Evolutionary conservation across 2,329 filamentous ascomycete genomes (phyloP).

Genomic region (Colletotrichum sp.): DNA sequence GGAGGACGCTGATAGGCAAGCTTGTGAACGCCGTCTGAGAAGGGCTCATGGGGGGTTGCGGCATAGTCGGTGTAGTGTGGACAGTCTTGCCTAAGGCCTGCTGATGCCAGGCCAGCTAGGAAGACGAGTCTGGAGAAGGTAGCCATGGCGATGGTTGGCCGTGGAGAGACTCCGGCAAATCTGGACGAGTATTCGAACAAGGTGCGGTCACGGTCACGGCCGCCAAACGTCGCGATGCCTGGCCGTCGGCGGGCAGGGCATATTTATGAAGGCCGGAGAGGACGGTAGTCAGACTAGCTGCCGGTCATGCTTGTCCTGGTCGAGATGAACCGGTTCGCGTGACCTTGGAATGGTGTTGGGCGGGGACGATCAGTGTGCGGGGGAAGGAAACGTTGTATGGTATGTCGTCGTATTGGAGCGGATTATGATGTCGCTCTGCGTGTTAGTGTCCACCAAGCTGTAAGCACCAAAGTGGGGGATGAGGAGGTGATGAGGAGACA

Average conservation of each 20-base stretch:
- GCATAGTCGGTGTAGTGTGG: constrained; percentile 41
- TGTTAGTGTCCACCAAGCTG: neutral
- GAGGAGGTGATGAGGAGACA: neutral
- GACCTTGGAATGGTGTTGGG: neutral
- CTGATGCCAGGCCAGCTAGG: constrained; percentile 16
- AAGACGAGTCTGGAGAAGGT: neutral
- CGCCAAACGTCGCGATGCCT: neutral
- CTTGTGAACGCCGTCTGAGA: constrained; percentile 76
- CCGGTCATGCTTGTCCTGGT: neutral
- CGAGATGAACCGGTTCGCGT: constrained; percentile 5
- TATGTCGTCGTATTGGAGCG: constrained; percentile 10
- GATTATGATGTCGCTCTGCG: constrained; percentile 3
- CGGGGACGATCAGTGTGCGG: constrained; percentile 4
- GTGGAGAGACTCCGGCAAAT: neutral
- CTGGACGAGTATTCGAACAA: neutral
- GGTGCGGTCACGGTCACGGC: neutral
- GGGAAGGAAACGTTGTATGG: constrained; percentile 6
- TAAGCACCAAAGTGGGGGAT: neutral
- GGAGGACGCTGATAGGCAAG: constrained; percentile 83
- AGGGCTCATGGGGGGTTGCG: constrained; percentile 63
- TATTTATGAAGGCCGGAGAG: neutral
- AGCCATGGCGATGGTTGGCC: neutral
- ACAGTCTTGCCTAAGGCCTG: constrained; percentile 31
- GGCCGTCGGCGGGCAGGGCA: neutral
- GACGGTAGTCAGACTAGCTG: neutral